Base-by-base conservation (phyloP, 1,139 yeast species). In the Casaregolazyma suthepensis region DNA sequence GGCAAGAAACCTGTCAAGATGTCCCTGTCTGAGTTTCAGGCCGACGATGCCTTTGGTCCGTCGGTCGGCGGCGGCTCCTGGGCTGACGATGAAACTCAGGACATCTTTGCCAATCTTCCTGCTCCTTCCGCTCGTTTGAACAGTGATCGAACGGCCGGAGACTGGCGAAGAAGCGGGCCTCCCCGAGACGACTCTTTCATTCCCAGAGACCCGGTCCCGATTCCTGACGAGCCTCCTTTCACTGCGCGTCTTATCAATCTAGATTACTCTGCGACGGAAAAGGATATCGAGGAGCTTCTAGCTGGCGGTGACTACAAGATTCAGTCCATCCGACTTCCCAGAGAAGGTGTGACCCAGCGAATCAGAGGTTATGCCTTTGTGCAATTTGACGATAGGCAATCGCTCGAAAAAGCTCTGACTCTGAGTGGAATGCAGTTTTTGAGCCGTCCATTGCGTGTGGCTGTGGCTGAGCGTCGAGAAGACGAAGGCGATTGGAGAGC, bases 151-250 rank as follows among this genome's bases (percentile, higher is more conserved):
- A 43, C 42, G 5, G 26, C 29, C 18, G 40, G 54, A 15, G 54
- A 44, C 17, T 31, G 49, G 43, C 50, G 50, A 17, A 19, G 45
- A 17, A 15, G 46, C 35, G 52, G 52, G 3, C 29, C 44, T 46
- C 59, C 52, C 47, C 50, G 58, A 35, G 51, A 54, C 43, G 17
- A 42, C 17, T 42, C 19, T 13, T 35, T 42, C 40, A 51, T 58
- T 35, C 51, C 59, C 17, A 57, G 88, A 70, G 79, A 77, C 59
- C 93, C 84, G 65, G 86, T 74, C 65, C 96, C 96, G 46, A 77
- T 94, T 58, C 99, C 99, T 49, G 95, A 90, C 65, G 78, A 75
- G 53, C 91, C 97, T 31, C 99, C 99, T 54, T 94, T 73, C 77
- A 86, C 88, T 66, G 97, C 96, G 19, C 82, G 90, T 71, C 78